A percentile compares a stretch with the other conserved stretches of the same genome.
Evolutionary conservation across 192 early-diverging fungal species (phyloP).

Genomic region (Lunasporangiospora selenospora): DNA sequence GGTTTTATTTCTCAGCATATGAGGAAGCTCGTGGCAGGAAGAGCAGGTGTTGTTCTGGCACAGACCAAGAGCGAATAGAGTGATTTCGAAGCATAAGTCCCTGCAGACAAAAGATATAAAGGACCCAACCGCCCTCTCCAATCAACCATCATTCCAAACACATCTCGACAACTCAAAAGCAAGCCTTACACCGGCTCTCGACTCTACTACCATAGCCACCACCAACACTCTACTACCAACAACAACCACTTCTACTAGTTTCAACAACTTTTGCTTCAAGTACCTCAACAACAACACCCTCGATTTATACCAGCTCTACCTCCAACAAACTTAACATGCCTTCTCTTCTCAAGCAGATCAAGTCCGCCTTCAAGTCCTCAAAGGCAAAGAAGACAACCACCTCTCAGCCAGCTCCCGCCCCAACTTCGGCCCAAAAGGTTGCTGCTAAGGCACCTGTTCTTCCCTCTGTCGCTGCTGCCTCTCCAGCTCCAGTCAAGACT

Average conservation of each 20-base stretch:
- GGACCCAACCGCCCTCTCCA: no score
- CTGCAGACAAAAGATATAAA: no score
- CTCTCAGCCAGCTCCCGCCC: neutral
- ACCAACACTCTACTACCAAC: neutral
- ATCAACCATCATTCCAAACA: no score
- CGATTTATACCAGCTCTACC: neutral
- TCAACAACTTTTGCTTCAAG: no score
- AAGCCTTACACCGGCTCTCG: no score
- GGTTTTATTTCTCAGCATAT: no score
- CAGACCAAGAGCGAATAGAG: no score
- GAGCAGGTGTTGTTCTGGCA: no score
- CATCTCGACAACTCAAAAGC: no score
- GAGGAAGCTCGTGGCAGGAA: no score
- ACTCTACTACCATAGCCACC: neutral
- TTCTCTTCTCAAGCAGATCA: constrained; percentile 42
- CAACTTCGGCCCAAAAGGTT: neutral
- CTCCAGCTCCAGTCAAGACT: neutral
- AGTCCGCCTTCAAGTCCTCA: constrained; percentile 34
- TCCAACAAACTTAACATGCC: constrained; percentile 18
- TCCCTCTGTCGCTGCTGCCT: neutral
- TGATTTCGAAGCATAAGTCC: no score
- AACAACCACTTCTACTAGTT: constrained; percentile 3
- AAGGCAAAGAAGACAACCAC: constrained; percentile 4
- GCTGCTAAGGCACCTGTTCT: constrained; percentile 1
- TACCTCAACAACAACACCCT: neutral